Evolutionary conservation across 2,329 filamentous ascomycete species (phyloP), one percentile per base, ranked within the genome.

Genomic region (Thelonectria blattea): DNA sequence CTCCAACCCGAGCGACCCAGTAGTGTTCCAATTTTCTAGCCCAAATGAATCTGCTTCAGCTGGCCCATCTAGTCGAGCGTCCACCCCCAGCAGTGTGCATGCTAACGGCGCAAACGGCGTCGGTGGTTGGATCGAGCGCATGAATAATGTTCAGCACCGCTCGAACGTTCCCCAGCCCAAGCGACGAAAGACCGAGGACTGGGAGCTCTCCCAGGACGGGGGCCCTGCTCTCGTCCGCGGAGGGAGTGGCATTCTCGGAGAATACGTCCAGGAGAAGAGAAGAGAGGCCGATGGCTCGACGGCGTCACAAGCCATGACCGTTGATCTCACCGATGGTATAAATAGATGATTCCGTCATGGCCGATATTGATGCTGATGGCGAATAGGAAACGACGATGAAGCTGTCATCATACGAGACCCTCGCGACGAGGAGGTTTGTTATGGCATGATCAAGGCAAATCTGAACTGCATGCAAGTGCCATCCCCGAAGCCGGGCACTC

Each of bases 81-180:
- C 74, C 51, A 80, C 72, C 17, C 73, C 73, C 4, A 65, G 67
- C 15, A 69, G 69, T 48, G 68, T 63, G 52, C 62, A 71, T 39
- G 60, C 63, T 17, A 62, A 65, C 17, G 47, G 65, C 6, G 58
- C 65, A 18, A 72, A 68, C 52, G 84, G 85, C 24, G 82, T 86
- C 66, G 81, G 83, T 10, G 77, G 78, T 56, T 86, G 93, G 78
- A 86, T 96, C 47, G 91, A 96, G 74, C 85, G 87, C 32, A 81
- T 93, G 72, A 91, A 93, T 73, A 88, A 89, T 65, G 85, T 96
- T 14, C 84, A 91, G 65, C 83, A 89, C 52, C 89, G 93, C 24
- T 68, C 79, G 71, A 63, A 81, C 74, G 71, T 80, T 30, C 81
- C 83, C 3, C 86, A 90, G 18, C 78, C 82, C 27, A 94, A 94